Conservation (phyloP, 768 basidiomycete genomes). For the Galerina marginata region DNA sequence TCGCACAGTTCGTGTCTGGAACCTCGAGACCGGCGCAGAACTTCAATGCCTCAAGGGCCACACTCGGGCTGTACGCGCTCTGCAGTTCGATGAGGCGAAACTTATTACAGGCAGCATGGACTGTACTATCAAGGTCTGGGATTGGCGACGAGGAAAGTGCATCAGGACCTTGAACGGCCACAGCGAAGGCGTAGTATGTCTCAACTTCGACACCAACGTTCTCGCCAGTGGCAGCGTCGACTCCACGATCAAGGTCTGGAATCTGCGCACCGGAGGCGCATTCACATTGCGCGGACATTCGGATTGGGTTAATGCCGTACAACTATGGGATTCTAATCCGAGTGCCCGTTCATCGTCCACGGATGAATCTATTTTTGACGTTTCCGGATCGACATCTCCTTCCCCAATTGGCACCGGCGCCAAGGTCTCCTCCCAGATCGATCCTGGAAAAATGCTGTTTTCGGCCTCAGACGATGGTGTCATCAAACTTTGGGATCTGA, state of each 20-base stretch:
- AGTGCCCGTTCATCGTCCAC: constrained; percentile 34
- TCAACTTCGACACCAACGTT: constrained; percentile 90
- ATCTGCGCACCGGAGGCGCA: constrained; percentile 87
- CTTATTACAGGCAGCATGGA: constrained; percentile 98
- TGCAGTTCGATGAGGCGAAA: constrained; percentile 96
- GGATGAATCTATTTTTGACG: constrained; percentile 41
- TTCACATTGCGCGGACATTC: constrained; percentile 92
- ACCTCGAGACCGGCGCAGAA: constrained; percentile 88
- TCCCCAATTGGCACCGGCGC: constrained; percentile 23
- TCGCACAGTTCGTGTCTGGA: constrained; percentile 94
- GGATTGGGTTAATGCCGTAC: constrained; percentile 97
- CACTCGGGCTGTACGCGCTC: constrained; percentile 85
- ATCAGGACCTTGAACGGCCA: constrained; percentile 90
- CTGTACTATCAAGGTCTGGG: constrained; percentile 92
- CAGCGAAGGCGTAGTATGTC: constrained; percentile 87
- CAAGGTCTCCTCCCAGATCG: constrained; percentile 53
- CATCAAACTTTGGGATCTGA: constrained; percentile 94
- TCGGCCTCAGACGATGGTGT: constrained; percentile 95
- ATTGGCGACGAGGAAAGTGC: constrained; percentile 90
- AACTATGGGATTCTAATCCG: constrained; percentile 81
- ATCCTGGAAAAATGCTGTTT: constrained; percentile 93
- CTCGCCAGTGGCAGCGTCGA: constrained; percentile 94
- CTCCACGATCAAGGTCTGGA: constrained; percentile 94
- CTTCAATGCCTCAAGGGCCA: constrained; percentile 88
- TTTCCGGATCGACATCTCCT: constrained; percentile 32